Evolutionary conservation across 129 eudicot genomes (phyloP).

Genomic region (Pseudognaphalium luteoalbum): DNA sequence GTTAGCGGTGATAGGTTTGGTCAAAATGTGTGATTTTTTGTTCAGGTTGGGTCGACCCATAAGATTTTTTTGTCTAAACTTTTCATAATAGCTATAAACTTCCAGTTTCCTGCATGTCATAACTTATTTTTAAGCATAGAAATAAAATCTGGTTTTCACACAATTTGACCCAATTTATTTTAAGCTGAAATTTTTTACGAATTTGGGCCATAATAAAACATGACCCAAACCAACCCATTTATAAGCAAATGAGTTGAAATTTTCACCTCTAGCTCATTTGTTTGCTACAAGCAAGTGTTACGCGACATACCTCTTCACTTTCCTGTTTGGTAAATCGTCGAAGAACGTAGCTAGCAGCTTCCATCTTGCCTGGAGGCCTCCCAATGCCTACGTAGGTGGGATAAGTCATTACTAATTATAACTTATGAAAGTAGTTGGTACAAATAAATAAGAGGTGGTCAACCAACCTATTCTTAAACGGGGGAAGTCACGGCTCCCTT

Average conservation of each 20-base stretch:
- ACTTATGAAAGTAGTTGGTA: background rate
- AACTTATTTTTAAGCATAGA: background rate
- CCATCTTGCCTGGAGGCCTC: conserved; percentile 96
- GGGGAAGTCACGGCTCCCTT: conserved; percentile 88
- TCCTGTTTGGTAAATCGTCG: conserved; percentile 74
- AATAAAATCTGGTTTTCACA: background rate
- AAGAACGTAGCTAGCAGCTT: conserved; percentile 74
- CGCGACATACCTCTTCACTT: conserved; percentile 68
- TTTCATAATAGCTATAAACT: too few species aligned
- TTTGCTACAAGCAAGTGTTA: background rate
- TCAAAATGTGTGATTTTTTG: background rate
- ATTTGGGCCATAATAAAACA: background rate
- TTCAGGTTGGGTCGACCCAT: background rate
- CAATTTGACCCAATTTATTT: background rate
- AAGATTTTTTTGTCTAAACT: background rate
- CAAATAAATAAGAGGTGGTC: background rate
- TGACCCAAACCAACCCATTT: background rate
- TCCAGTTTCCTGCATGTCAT: too few species aligned
- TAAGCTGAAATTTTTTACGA: background rate
- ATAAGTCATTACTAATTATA: background rate
- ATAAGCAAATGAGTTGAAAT: background rate
- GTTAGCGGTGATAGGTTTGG: background rate
- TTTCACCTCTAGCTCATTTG: background rate
- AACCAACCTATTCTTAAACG: conserved; percentile 81
- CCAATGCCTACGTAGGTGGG: conserved; percentile 65